phyloP scores from a whole-genome alignment of 805 yeast species.

The Jamesozyma jinghongensis region DNA sequence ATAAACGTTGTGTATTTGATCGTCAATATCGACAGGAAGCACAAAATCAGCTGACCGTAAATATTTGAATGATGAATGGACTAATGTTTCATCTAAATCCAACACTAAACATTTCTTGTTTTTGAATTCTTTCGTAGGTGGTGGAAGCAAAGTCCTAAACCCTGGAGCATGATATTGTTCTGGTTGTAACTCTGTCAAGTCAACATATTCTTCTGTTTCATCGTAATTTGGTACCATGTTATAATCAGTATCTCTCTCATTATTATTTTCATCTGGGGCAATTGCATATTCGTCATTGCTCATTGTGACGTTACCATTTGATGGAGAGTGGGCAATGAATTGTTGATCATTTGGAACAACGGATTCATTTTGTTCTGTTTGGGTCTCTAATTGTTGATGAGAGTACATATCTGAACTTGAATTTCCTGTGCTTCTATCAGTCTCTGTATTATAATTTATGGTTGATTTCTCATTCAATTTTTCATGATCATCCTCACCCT shows the following conservation, averaged over 20 bases:
- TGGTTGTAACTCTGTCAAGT: conserved; percentile 56
- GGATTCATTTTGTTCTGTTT: conserved; percentile 5
- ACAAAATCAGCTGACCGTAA: conserved; percentile 91
- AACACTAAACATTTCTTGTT: conserved; percentile 78
- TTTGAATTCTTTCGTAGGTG: conserved; percentile 36
- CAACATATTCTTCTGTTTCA: conserved; percentile 37
- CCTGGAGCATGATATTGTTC: conserved; percentile 62
- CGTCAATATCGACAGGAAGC: conserved; percentile 94
- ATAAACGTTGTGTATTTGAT: conserved; percentile 85
- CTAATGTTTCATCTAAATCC: conserved; percentile 93
- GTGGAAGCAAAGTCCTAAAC: conserved; percentile 56
- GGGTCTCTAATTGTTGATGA: conserved; percentile 7
- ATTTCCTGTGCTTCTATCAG: conserved; percentile 24
- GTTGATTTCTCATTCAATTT: conserved; percentile 14
- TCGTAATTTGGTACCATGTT: conserved; percentile 8
- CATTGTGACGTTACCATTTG: conserved; percentile 1
- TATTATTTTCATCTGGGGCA: conserved; percentile 1
- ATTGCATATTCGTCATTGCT: neutral
- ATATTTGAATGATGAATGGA: conserved; percentile 89
- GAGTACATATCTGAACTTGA: conserved; percentile 7
- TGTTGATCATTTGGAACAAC: neutral
- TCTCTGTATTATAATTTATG: conserved; percentile 20
- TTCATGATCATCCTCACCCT: neutral
- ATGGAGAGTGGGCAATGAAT: neutral
- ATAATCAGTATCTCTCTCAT: conserved; percentile 7